phyloP scores from a whole-genome alignment of 2,329 filamentous ascomycete species.

The Lasiodiplodia sp. region DNA sequence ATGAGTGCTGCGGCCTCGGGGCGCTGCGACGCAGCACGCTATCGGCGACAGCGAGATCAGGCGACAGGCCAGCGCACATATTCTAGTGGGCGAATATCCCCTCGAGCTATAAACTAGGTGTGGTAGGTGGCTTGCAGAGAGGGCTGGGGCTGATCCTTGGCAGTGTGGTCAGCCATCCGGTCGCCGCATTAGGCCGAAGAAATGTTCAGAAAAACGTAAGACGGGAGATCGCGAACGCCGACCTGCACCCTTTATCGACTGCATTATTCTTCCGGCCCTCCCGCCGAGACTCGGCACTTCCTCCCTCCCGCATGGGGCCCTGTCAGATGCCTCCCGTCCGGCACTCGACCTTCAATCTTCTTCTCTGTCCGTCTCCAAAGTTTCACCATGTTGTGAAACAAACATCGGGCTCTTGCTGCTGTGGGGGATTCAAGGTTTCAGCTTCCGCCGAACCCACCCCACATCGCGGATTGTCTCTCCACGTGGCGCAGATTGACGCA shows the following conservation, averaged over 20 bases:
- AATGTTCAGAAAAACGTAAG: neutral
- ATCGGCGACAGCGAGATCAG: conserved; percentile 1
- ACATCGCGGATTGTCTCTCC: neutral
- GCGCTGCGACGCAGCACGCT: neutral
- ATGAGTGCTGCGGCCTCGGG: neutral
- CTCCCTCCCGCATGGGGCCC: neutral
- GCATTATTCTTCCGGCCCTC: neutral
- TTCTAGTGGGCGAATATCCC: conserved; percentile 5
- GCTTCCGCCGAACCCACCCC: neutral
- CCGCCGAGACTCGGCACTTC: neutral
- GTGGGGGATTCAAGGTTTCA: neutral
- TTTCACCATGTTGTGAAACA: neutral
- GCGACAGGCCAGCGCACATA: neutral
- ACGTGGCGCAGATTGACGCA: neutral
- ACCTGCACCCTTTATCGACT: neutral
- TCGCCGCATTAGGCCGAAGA: neutral
- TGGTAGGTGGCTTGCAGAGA: conserved; percentile 19
- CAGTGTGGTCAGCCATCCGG: conserved; percentile 10
- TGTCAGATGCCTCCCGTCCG: too few relatives aligned
- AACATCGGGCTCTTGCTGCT: neutral
- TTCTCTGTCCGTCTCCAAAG: neutral
- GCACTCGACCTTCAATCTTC: neutral
- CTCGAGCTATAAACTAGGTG: neutral
- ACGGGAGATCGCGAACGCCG: neutral
- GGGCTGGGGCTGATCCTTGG: conserved; percentile 1